A percentile compares a stretch with the other conserved stretches of the same genome.
Evolutionary conservation across 371 early-diverging fungal species (phyloP).

Genomic region (Actinomortierella wolfii): DNA sequence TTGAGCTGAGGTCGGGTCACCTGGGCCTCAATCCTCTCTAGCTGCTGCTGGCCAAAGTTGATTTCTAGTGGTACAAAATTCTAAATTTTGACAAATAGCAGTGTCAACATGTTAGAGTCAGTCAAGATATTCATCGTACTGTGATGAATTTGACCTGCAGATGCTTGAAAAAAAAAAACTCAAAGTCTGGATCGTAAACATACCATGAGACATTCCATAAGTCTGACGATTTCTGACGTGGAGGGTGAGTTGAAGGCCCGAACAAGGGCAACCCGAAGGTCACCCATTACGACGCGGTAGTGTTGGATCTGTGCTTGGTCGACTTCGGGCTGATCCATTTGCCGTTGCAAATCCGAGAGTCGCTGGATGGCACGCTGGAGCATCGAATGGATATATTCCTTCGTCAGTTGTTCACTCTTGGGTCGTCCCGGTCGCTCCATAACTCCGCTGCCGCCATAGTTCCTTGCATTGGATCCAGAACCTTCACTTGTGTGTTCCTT

Average conservation of each 20-base stretch:
- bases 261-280: constrained; percentile 30
- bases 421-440: neutral
- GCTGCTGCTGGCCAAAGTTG: constrained; percentile 8
- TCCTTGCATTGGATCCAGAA: no score
- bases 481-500: constrained; percentile 17
- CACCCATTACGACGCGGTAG: constrained; percentile 18
- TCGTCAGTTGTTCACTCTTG: constrained; percentile 8
- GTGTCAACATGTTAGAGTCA: no score
- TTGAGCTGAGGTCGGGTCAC: constrained; percentile 23
- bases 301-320: constrained; percentile 12
- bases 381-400: constrained; percentile 38
- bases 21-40: constrained; percentile 29
- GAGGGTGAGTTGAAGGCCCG: constrained; percentile 28
- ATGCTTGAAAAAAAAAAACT: neutral
- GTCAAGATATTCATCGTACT: neutral
- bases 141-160: neutral
- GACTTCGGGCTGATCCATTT: constrained; percentile 44
- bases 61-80: constrained; percentile 34
- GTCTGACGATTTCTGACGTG: constrained; percentile 23
- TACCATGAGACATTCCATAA: constrained; percentile 33
- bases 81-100: constrained; percentile 5
- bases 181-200: neutral
- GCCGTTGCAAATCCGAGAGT: constrained; percentile 19
- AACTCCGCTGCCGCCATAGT: neutral
- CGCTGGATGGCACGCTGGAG: constrained; percentile 33